Evolutionary conservation across 2,329 filamentous ascomycete species (phyloP), one percentile per base, ranked within the genome.

Genomic region (Claviceps paspali): DNA sequence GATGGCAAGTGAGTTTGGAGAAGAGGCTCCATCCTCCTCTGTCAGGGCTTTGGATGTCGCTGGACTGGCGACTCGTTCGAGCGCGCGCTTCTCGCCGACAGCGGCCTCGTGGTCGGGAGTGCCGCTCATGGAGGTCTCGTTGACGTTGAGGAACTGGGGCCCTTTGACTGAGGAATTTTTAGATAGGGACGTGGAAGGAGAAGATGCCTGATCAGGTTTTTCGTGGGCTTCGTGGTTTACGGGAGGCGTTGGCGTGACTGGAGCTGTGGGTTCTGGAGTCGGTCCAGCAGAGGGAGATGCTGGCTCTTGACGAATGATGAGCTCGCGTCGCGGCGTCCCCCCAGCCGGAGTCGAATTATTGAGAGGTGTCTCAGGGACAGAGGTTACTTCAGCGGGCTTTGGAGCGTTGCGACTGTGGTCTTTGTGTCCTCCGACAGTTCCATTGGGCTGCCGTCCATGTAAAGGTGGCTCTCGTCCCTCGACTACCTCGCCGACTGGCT

Each of bases 81-180:
- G 55, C 49, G 66, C 67, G 46, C 63, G 57, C 48, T 62, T 62
- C 33, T 54, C 53, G 24, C 52, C 51, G 1, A 44, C 30, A 12
- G 30, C 23, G 1, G 43, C 33, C 15, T 49, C 52, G 1, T 51
- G 12, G n/a, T n/a, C n/a, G n/a, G n/a, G n/a, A n/a, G n/a, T n/a
- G n/a, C n/a, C n/a, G n/a, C n/a, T n/a, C n/a, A n/a, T n/a, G n/a
- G n/a, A n/a, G n/a, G n/a, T n/a, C n/a, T n/a, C n/a, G n/a, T n/a
- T n/a, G n/a, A n/a, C n/a, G n/a, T n/a, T n/a, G n/a, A n/a, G n/a
- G n/a, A n/a, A n/a, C n/a, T n/a, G n/a, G n/a, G n/a, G n/a, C n/a
- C n/a, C n/a, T n/a, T n/a, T n/a, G n/a, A n/a, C n/a, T n/a, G n/a
- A n/a, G n/a, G n/a, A n/a, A n/a, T n/a, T n/a, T n/a, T n/a, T n/a